Base-by-base conservation (phyloP, 192 early-diverging fungal genomes). In the Entrophospora sp. region DNA sequence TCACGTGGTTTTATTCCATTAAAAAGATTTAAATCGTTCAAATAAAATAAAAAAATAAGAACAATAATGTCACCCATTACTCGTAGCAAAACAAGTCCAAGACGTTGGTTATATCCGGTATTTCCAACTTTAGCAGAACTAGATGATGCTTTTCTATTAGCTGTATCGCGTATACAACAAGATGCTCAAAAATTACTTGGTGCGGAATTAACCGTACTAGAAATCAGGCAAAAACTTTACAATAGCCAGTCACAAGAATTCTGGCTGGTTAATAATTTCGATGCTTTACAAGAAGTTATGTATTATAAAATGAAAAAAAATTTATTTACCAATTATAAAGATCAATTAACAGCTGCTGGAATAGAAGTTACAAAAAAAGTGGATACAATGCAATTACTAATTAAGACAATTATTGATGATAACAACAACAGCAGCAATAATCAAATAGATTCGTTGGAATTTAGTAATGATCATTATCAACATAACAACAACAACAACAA, bases 271-370 rank as follows among this genome's bases (percentile, higher is more conserved):
- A 57, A 57, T 24, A 57, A 57, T 57, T 5, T 10, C 8, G 55
- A 57, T 5, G 55, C 55, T 20, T 36, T 57, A 24, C 18, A 57
- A 30, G 18, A 36, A 35, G 55, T 57, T 0, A 34, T 57, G 34
- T 57, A 57, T 57, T 57, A 57, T 57, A 57, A 57, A 57, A 57
- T 57, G 55, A 57, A 57, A 57, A 57, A 36, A 14, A 36, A 34
- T 36, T 57, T 57, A 10, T 20, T 57, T 34, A 24, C 20, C 18
- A 20, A 34, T 14, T 4, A 57, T 57, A 36, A 57, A 57, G 0
- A 34, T 24, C 55, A 35, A 36, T 57, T 57, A n/a, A 57, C 37
- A 12, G 28, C 18, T 0, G 30, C 31, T 20, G 55, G 55, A 5
- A 16, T 57, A 13, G 55, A 57, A n/a, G n/a, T n/a, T n/a, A n/a